Evolutionary conservation across 768 basidiomycete species (phyloP), one percentile per base, ranked within the genome.

Genomic region (Royoungia palumana): DNA sequence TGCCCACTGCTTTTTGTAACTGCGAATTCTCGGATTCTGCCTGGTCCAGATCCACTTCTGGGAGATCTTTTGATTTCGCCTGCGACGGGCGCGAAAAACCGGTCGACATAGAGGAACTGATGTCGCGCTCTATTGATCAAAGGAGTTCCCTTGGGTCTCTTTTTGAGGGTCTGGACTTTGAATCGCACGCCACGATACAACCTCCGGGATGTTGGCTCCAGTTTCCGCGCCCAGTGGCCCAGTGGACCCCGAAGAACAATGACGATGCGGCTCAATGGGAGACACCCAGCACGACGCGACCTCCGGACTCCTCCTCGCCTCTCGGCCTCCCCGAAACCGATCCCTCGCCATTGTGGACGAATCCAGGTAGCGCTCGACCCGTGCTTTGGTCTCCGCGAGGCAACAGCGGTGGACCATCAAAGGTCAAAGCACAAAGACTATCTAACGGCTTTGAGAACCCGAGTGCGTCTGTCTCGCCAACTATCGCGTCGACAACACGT

Each of bases 231-330:
- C 21, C 43, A 11, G 40, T 38, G 28, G 16, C 16, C 32, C 32
- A 16, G 32, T 46, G 32, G 17, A 51, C 47, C 28, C 45, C 51
- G 43, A 57, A 37, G 35, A 22, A 60, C 42, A 37, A 34, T 44
- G n/a, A 1, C 21, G 6, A 41, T n/a, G 21, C 7, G 36, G 41
- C 47, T 24, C 24, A 21, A 32, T 50, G 48, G 42, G 39, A 41
- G n/a, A 50, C 52, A 0, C 53, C 56, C 10, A 20, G 20, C n/a
- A 8, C 40, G 35, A 35, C 20, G 0, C 49, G 30, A 13, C 62
- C 62, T 48, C 60, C 62, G 17, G 49, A 51, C 6, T 64, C 62
- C 11, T 63, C 62, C 20, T 64, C 59, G 3, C 57, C 59, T 35
- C 21, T 49, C 13, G 12, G 35, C 6, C 20, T 50, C 32, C 32